Percentiles rank a stretch among this genome's conserved stretches.
phyloP scores from a whole-genome alignment of 2,329 filamentous ascomycete genomes.

The Nannizzia gypsea region DNA sequence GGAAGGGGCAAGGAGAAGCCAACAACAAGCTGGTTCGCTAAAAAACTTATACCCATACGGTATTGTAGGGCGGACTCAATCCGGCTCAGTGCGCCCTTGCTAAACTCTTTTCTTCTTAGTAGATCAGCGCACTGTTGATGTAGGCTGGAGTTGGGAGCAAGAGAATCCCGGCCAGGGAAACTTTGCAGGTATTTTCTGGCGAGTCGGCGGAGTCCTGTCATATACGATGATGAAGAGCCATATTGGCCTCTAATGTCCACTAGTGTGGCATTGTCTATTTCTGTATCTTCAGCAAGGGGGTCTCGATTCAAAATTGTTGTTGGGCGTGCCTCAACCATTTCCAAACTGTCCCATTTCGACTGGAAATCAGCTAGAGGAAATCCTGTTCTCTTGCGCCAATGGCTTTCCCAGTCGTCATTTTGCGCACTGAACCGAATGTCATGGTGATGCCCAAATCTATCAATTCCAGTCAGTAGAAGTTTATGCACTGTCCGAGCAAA shows the following conservation, averaged over 20 bases:
- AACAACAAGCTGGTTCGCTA: background rate
- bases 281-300: too few species aligned
- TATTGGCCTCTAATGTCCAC: background rate
- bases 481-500: background rate
- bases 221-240: background rate
- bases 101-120: background rate
- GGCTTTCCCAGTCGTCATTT: slow-evolving; percentile 14
- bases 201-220: background rate
- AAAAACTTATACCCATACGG: background rate
- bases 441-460: background rate
- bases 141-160: slow-evolving; percentile 1
- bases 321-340: background rate
- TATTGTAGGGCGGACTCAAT: background rate
- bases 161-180: slow-evolving; percentile 1
- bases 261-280: background rate
- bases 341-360: slow-evolving; percentile 12
- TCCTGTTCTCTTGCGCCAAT: slow-evolving; percentile 11
- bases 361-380: slow-evolving; percentile 13
- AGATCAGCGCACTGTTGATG: background rate
- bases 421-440: slow-evolving; percentile 15
- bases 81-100: background rate
- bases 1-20: background rate
- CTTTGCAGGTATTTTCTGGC: slow-evolving; percentile 3
- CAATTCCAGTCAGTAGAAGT: background rate
- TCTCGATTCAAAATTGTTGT: background rate